These are phyloP conservation scores for Talaromyces borbonicus DNA, from an alignment of 495 filamentous ascomycete genomes.

Conservation along the genomic window DNA sequence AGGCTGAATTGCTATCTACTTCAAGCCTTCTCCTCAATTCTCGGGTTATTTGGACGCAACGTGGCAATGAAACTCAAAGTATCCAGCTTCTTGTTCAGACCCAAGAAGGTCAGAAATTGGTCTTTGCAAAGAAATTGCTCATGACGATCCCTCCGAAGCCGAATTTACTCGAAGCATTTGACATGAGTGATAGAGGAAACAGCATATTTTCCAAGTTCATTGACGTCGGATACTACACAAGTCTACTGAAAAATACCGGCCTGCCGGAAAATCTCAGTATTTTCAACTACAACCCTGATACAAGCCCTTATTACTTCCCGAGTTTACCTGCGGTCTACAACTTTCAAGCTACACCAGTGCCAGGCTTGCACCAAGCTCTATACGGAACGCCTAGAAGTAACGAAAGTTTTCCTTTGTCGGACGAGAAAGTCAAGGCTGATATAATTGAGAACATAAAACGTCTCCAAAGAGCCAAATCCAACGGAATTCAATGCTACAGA, in stretches of 20 bases:
- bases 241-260: constrained; percentile 30
- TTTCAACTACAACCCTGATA: constrained; percentile 13
- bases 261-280: constrained; percentile 19
- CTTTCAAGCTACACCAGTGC: constrained; percentile 12
- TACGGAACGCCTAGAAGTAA: constrained; percentile 9
- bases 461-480: background rate
- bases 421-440: constrained; percentile 5
- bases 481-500: background rate
- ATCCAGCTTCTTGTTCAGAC: constrained; percentile 20
- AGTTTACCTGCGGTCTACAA: constrained; percentile 18
- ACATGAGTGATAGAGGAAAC: constrained; percentile 20
- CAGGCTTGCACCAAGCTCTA: constrained; percentile 13
- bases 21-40: constrained; percentile 18
- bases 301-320: constrained; percentile 20
- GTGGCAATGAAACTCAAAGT: constrained; percentile 10
- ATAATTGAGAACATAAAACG: background rate
- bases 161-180: constrained; percentile 19
- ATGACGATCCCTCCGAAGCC: constrained; percentile 26
- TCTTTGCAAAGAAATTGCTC: constrained; percentile 31
- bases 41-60: constrained; percentile 11
- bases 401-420: background rate
- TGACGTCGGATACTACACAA: constrained; percentile 33
- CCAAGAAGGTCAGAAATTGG: constrained; percentile 17
- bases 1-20: constrained; percentile 11
- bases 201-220: constrained; percentile 25